Base-by-base conservation (phyloP, 108 stramenopile genomes). In the Pinguiococcus pyrenoidosus region DNA sequence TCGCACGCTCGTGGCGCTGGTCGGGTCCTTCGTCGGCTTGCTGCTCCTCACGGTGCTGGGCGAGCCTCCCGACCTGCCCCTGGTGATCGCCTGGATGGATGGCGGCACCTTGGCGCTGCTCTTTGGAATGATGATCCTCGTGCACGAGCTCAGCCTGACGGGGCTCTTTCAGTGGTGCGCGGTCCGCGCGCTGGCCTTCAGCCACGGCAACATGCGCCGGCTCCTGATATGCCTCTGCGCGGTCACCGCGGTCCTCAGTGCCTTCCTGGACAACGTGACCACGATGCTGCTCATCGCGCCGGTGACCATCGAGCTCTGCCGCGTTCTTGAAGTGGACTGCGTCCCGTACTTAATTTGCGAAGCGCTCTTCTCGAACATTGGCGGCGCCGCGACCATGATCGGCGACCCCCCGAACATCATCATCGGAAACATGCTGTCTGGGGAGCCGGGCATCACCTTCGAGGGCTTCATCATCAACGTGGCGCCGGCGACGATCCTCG, bases 81-180 rank as follows among this genome's bases (percentile, higher is more conserved):
- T 21, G n/a, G 26, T 24, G 4, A 16, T 47, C 29, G 7, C 32
- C 3, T 51, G 37, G 27, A 41, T 51, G 39, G 38, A 51, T 8
- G 51, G 28, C 28, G 38, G 51, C 18, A 78, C 77, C 0, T 59
- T 78, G 10, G 77, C 66, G 13, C 57, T 78, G 2, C 56, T 78
- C 17, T 78, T 78, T 51, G 77, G 77, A 14, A 78, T 78, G 77
- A 78, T 78, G 77, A 48, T 78, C 22, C 29, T 78, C 18, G 77
- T 78, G 3, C 70, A 73, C 22, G 66, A 72, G 32, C 47, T 78
- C 3, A 73, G 71, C 32, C 66, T 71, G 44, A 78, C 77, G 22
- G 77, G 77, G 23, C 44, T 75, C 20, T 78, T 78, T 64, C 74
- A 78, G 47, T 78, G 71, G 71, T 59, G 52, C 63, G 71, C 74